Evolutionary conservation across 192 early-diverging fungal species (phyloP), one percentile per base, ranked within the genome.

Genomic region (Coemansia sp.): DNA sequence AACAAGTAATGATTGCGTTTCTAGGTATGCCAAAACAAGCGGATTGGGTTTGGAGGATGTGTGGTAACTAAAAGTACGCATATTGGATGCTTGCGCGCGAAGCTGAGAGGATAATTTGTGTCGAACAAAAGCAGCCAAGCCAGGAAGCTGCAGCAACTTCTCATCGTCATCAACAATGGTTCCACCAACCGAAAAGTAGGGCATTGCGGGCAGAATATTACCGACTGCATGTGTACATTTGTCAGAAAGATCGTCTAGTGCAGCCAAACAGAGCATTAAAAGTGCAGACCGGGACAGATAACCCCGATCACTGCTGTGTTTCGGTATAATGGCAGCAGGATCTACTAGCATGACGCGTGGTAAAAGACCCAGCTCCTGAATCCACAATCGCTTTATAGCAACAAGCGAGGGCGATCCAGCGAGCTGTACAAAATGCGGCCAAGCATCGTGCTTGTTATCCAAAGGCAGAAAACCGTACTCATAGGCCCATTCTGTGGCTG

Each of bases 401-500:
- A 72, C 55, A 24, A 78, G 57, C 23, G 54, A 23, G 1, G 58
- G 22, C 46, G 66, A 69, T 50, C 75, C 75, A 19, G 54, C 32
- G 0, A 36, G 63, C n/a, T 36, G 51, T 5, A 55, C 39, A 55
- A 78, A 68, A 23, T 69, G 69, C 10, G 75, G 75, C 75, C 75
- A 78, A 19, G 59, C 53, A 10, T 68, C 66, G 20, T 72, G 66
- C 6, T 5, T 21, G 22, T 78, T 78, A 10, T 51, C 39, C 14
- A 33, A 20, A 3, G 75, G 75, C 27, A 78, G 4, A 46, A 78
- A 78, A 17, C 75, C 75, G 63, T 78, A 61, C 57, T 71, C 75
- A 24, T 78, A 78, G 2, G 72, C 20, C 75, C 75, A 78, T 27
- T 78, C 75, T 6, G 75, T 78, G 54, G 61, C 69, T 4, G 70